Base-by-base conservation (phyloP, 257 asterid species). In the Salvia miltiorrhiza region DNA sequence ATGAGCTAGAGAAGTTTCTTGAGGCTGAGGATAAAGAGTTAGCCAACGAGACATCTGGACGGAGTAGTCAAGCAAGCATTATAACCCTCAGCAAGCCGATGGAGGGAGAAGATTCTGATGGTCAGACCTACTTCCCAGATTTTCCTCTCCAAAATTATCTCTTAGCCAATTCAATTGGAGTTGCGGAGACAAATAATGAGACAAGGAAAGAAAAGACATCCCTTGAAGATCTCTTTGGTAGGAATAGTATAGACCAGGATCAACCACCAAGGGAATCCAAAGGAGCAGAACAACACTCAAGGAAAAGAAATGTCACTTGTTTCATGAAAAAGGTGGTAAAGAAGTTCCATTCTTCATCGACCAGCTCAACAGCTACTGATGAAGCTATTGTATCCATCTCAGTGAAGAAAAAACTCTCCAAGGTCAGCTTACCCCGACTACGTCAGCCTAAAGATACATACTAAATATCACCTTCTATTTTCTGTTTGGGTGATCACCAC, bases 131-230 rank as follows among this genome's bases (percentile, higher is more conserved):
- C 67, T 70, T 75, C 81, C 68, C 41, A 43, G 75, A 76, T 71
- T 87, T 81, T 60, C 94, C 96, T 68, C 95, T 86, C 63, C 94
- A 89, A 67, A 83, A 75, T 72, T 86, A 86, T 76, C 92, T 87
- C 64, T 74, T 89, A 23, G 94, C 85, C 65, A 76, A 79, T 71
- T 80, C 87, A 44, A 71, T 76, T 77, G 96, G 83, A 79, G 65
- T 71, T 68, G 73, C 73, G 43, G 82, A 74, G 71, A 63, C 69
- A 70, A 84, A 73, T 21, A 71, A 32, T 48, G 84, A 71, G 54
- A 65, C 48, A 37, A 75, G 76, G 77, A 85, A 80, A 76, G 89
- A 83, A 77, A 89, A 79, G 72, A 45, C 76, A 53, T 77, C 91
- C 60, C 81, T 82, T 40, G 88, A 77, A 77, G 90, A 84, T 70